Evolutionary conservation across 345 rosid species (phyloP).

Genomic region (Dovyalis caffra): DNA sequence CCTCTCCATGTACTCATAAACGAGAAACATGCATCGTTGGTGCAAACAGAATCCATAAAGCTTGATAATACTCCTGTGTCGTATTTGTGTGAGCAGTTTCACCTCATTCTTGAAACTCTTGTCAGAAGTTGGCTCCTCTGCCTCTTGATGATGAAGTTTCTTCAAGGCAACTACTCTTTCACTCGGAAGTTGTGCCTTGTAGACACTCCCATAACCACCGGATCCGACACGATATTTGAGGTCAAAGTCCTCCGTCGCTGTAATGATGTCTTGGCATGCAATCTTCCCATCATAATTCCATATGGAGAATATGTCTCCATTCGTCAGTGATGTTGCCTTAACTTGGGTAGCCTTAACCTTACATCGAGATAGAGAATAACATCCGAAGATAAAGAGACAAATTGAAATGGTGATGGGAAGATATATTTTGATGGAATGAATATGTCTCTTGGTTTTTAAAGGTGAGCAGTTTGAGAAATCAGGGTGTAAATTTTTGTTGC

Average conservation of each 20-base stretch:
- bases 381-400: not conserved
- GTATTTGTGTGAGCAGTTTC: not conserved
- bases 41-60: constrained; percentile 2
- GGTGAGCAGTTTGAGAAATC: not conserved
- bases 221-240: constrained; percentile 1
- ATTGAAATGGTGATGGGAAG: not conserved
- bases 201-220: constrained; percentile 1
- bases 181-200: not conserved
- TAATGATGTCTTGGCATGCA: constrained; percentile 6
- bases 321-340: not conserved
- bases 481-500: not conserved
- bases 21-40: not conserved
- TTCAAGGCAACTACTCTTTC: not conserved
- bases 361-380: not conserved
- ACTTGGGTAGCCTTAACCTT: not conserved
- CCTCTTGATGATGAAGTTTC: not conserved
- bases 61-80: not conserved
- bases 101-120: not conserved
- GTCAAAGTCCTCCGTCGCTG: not conserved
- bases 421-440: not conserved
- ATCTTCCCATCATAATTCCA: constrained; percentile 11
- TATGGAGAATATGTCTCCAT: not conserved
- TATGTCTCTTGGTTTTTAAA: not conserved
- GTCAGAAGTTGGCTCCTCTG: not conserved
- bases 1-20: constrained; percentile 2